phyloP scores from a whole-genome alignment of 2,329 filamentous ascomycete genomes.

The Cordyceps militaris region DNA sequence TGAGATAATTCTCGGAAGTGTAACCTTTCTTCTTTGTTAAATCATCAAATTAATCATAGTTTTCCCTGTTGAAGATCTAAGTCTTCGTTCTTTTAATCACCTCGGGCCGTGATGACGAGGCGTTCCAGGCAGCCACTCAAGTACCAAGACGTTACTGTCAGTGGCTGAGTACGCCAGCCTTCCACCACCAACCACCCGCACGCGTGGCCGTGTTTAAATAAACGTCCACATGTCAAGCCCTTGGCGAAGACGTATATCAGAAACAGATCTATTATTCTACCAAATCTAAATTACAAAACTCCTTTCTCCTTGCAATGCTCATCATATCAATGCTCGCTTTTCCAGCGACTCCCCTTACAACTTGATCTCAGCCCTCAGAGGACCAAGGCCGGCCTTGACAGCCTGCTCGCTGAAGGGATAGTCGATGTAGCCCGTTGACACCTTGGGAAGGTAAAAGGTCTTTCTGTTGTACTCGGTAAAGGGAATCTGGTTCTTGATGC shows the following conservation, averaged over 20 bases:
- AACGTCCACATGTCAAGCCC: background rate
- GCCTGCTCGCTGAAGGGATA: conserved; percentile 7
- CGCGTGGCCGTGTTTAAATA: background rate
- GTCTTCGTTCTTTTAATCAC: too few species aligned
- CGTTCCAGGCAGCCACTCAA: background rate
- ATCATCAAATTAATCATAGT: background rate
- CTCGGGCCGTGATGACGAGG: background rate
- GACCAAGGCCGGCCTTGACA: conserved; percentile 1
- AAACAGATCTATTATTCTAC: background rate
- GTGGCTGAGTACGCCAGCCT: background rate
- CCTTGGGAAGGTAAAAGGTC: conserved; percentile 20
- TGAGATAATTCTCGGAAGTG: background rate
- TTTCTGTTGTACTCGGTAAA: conserved; percentile 21
- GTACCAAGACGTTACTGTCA: background rate
- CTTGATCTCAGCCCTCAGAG: background rate
- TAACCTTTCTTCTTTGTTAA: background rate
- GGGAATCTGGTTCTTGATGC: conserved; percentile 19
- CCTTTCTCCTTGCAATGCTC: background rate
- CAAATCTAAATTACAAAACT: background rate
- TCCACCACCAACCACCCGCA: background rate
- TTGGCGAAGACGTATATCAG: background rate
- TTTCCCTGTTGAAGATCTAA: too few species aligned
- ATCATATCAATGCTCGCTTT: background rate
- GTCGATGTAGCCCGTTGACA: conserved; percentile 1
- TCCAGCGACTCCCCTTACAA: background rate